Percentiles rank a stretch among this genome's conserved stretches.
Conservation (phyloP, 2,329 filamentous ascomycete species). For the Cytospora mali region DNA sequence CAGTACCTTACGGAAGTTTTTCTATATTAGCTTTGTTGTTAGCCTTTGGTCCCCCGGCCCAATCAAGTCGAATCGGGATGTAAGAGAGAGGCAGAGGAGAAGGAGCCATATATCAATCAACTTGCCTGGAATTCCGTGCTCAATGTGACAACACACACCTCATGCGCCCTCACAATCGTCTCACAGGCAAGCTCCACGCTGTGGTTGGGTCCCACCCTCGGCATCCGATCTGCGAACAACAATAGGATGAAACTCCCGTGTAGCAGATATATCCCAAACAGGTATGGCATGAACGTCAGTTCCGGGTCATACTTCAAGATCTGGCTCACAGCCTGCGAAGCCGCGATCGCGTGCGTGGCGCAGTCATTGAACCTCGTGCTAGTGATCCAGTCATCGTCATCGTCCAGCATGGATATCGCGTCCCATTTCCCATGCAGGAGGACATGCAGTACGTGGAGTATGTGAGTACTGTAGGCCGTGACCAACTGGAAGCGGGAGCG, state of each 20-base stretch:
- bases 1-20: constrained; percentile 58
- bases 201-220: constrained; percentile 47
- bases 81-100: no score
- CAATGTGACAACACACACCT: constrained; percentile 53
- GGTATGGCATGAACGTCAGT: constrained; percentile 54
- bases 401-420: constrained; percentile 51
- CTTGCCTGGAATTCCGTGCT: constrained; percentile 52
- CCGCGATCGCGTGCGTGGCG: constrained; percentile 50
- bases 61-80: no score
- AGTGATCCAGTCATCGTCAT: constrained; percentile 52
- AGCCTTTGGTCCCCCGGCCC: not conserved
- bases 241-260: constrained; percentile 54
- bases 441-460: constrained; percentile 52
- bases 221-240: constrained; percentile 52
- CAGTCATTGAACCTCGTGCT: constrained; percentile 48
- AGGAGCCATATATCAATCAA: constrained; percentile 13
- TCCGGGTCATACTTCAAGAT: constrained; percentile 53
- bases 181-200: constrained; percentile 52
- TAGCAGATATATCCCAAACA: constrained; percentile 55
- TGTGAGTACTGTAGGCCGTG: constrained; percentile 50
- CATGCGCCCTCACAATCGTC: constrained; percentile 53
- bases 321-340: constrained; percentile 47
- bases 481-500: constrained; percentile 43
- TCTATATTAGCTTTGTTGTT: constrained; percentile 38
- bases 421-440: constrained; percentile 54